These are phyloP conservation scores for Coniferiporia weirii DNA, from an alignment of 1,284 basidiomycete species.

Conservation along the genomic window DNA sequence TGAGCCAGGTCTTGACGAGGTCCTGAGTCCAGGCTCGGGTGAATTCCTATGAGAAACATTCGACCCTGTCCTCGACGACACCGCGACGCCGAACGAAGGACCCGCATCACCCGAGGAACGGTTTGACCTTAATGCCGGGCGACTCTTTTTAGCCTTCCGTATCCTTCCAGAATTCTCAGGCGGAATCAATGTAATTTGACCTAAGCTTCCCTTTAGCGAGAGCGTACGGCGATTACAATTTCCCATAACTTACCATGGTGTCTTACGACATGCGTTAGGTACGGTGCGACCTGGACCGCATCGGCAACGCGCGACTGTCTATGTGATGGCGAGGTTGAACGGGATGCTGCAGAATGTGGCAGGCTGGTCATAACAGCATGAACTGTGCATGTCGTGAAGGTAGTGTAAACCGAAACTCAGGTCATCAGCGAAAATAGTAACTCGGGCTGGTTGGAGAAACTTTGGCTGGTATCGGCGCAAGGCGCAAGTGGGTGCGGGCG, in stretches of 20 bases:
- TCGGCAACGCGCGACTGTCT: conserved; percentile 28
- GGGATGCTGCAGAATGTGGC: background rate
- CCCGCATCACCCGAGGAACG: background rate
- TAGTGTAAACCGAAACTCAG: background rate
- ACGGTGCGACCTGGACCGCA: conserved; percentile 50
- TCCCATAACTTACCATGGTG: conserved; percentile 36
- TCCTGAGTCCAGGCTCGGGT: background rate
- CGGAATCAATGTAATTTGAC: conserved; percentile 44
- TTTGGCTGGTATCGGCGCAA: too few relatives aligned
- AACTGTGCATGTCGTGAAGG: background rate
- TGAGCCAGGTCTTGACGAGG: background rate
- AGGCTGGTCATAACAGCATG: conserved; percentile 12
- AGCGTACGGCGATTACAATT: background rate
- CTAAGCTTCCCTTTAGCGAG: background rate
- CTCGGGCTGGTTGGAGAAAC: too few relatives aligned
- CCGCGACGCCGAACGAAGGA: background rate
- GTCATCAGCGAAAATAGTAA: background rate
- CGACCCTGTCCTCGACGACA: background rate
- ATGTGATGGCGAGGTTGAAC: background rate
- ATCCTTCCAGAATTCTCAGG: conserved; percentile 50
- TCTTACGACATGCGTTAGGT: conserved; percentile 49
- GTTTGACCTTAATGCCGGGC: background rate
- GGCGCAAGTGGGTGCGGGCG: too few relatives aligned
- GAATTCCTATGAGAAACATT: background rate
- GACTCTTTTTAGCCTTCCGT: conserved; percentile 39